These are phyloP conservation scores for Prinsepia uniflora DNA, from an alignment of 306 rosid genomes.

Conservation along the genomic window DNA sequence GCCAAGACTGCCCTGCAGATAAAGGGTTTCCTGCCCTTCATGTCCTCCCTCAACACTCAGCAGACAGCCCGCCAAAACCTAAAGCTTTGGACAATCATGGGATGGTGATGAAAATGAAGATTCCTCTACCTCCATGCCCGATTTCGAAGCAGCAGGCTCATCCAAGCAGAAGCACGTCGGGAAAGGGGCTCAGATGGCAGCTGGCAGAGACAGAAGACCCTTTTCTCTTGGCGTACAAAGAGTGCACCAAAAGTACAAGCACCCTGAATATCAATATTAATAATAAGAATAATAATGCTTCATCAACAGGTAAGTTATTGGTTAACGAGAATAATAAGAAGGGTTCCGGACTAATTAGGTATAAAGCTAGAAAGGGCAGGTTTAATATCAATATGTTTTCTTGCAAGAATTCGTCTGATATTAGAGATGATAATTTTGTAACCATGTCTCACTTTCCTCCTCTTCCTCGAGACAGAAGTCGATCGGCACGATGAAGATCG, in stretches of 20 bases:
- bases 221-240: constrained; percentile 70
- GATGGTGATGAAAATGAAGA: constrained; percentile 50
- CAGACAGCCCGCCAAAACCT: neutral
- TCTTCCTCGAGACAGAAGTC: constrained; percentile 35
- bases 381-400: constrained; percentile 41
- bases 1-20: constrained; percentile 26
- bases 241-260: constrained; percentile 47
- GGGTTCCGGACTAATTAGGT: constrained; percentile 20
- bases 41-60: constrained; percentile 1
- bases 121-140: constrained; percentile 71
- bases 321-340: constrained; percentile 25
- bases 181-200: constrained; percentile 46
- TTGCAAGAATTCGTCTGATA: constrained; percentile 53
- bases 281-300: no score
- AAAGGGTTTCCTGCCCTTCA: constrained; percentile 14
- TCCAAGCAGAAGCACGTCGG: constrained; percentile 48
- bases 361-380: constrained; percentile 32
- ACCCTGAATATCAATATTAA: constrained; percentile 18
- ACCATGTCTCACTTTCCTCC: constrained; percentile 54
- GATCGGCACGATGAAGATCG: neutral
- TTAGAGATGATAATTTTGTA: constrained; percentile 37
- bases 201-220: constrained; percentile 78
- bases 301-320: constrained; percentile 4
- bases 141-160: constrained; percentile 6
- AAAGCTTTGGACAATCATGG: constrained; percentile 1